Percentiles rank a stretch among this genome's conserved stretches.
phyloP scores from a whole-genome alignment of 2,329 filamentous ascomycete genomes.

The Lasiodiplodia citricola region DNA sequence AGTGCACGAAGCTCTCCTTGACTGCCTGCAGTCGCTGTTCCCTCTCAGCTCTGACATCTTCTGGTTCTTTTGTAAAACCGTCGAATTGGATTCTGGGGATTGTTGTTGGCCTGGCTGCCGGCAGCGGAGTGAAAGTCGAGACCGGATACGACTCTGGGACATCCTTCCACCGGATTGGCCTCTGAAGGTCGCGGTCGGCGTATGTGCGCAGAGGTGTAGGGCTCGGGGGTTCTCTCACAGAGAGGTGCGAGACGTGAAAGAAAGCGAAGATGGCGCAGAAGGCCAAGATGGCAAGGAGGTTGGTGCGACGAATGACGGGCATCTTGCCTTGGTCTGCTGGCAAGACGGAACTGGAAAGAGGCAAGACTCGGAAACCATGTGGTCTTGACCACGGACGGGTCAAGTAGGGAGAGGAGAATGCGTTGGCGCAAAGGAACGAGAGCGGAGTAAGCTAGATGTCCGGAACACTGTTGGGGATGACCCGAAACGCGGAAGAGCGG shows the following conservation, averaged over 20 bases:
- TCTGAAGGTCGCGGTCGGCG: constrained; percentile 31
- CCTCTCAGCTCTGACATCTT: constrained; percentile 36
- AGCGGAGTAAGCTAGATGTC: constrained; percentile 2
- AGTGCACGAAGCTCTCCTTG: constrained; percentile 44
- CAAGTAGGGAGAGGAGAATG: background rate
- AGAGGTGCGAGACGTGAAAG: constrained; percentile 35
- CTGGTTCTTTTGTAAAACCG: constrained; percentile 41
- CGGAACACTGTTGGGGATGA: background rate
- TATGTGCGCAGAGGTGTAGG: constrained; percentile 34
- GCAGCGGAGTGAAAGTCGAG: constrained; percentile 39
- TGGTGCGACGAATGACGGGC: constrained; percentile 38
- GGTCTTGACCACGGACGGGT: background rate
- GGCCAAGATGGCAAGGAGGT: constrained; percentile 36
- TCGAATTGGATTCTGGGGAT: constrained; percentile 47
- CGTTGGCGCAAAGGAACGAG: background rate
- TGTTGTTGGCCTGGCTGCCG: constrained; percentile 35
- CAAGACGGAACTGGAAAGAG: background rate
- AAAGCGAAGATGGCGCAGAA: constrained; percentile 39
- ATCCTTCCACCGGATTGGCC: constrained; percentile 41
- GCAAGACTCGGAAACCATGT: background rate
- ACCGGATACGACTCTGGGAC: constrained; percentile 40
- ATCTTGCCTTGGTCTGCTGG: constrained; percentile 33
- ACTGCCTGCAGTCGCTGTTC: constrained; percentile 41
- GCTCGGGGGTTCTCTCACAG: constrained; percentile 32
- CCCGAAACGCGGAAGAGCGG: background rate